Evolutionary conservation across 176 grass and related monocot species (phyloP).

Genomic region (Tillandsia leiboldiana): DNA sequence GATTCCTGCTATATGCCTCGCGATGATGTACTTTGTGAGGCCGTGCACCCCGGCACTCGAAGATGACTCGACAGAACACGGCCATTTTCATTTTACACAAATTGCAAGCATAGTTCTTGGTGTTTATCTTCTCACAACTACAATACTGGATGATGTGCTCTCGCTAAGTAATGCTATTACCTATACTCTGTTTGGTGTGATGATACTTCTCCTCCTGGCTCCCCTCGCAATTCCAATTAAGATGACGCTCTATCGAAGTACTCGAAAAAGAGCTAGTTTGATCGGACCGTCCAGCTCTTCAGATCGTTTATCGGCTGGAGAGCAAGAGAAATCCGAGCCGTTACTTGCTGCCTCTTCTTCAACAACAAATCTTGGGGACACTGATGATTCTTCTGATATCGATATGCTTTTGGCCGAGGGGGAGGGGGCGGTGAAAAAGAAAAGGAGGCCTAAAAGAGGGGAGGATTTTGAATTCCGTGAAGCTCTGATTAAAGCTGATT

Average conservation of each 20-base stretch:
- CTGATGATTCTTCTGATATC: slow-evolving; percentile 54
- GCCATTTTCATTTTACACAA: slow-evolving; percentile 87
- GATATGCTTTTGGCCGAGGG: slow-evolving; percentile 78
- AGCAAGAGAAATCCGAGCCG: slow-evolving; percentile 47
- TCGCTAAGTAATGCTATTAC: slow-evolving; percentile 36
- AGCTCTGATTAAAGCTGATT: slow-evolving; percentile 82
- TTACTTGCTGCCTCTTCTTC: slow-evolving; percentile 32
- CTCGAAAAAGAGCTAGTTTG: slow-evolving; percentile 26
- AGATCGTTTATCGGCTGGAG: slow-evolving; percentile 32
- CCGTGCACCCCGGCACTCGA: slow-evolving; percentile 77
- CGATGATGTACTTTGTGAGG: slow-evolving; percentile 80
- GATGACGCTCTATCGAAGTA: slow-evolving; percentile 83
- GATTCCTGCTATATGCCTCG: slow-evolving; percentile 51
- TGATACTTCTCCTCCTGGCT: slow-evolving; percentile 75
- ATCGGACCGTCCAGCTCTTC: slow-evolving; percentile 43
- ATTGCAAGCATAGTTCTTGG: slow-evolving; percentile 67
- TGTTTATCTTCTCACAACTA: slow-evolving; percentile 61
- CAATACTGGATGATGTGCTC: slow-evolving; percentile 47
- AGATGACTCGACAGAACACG: slow-evolving; percentile 48
- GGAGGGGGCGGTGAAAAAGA: slow-evolving; percentile 80
- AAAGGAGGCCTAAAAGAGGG: slow-evolving; percentile 63
- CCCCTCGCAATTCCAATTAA: slow-evolving; percentile 85
- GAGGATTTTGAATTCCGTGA: slow-evolving; percentile 86
- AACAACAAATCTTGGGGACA: slow-evolving; percentile 14
- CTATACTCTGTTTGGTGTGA: slow-evolving; percentile 66